Conservation (phyloP, 441 rosid genomes). For the Omphalea diandra region DNA sequence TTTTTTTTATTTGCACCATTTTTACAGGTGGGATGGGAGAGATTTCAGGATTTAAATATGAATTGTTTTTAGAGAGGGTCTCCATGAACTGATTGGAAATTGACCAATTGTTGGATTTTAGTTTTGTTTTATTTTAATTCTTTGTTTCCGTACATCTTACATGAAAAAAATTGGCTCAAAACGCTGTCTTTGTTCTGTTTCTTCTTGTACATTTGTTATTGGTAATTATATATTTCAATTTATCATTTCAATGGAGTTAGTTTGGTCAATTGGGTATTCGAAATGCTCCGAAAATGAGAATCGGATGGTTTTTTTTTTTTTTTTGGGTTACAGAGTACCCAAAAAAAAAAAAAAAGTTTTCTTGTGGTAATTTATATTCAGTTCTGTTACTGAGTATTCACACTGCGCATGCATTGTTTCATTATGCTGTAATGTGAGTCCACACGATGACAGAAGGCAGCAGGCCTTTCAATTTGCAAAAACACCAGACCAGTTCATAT, state of each 20-base stretch:
- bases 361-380: background rate
- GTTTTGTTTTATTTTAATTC: conserved; percentile 20
- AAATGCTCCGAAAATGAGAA: no score
- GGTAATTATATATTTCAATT: no score
- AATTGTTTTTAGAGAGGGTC: conserved; percentile 32
- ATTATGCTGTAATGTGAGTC: background rate
- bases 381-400: background rate
- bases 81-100: conserved; percentile 42
- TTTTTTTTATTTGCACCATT: conserved; percentile 27
- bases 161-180: no score
- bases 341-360: background rate
- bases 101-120: conserved; percentile 33
- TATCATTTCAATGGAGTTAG: no score
- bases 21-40: conserved; percentile 26
- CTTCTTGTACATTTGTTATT: background rate
- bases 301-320: no score
- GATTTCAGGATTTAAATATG: conserved; percentile 14
- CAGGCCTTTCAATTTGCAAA: no score
- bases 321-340: no score
- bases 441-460: background rate
- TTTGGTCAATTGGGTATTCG: no score
- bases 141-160: conserved; percentile 21
- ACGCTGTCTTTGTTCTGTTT: no score
- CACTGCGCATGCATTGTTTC: background rate
- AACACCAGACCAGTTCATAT: no score